Conservation (phyloP, 768 basidiomycete genomes). For the Russula lepida region DNA sequence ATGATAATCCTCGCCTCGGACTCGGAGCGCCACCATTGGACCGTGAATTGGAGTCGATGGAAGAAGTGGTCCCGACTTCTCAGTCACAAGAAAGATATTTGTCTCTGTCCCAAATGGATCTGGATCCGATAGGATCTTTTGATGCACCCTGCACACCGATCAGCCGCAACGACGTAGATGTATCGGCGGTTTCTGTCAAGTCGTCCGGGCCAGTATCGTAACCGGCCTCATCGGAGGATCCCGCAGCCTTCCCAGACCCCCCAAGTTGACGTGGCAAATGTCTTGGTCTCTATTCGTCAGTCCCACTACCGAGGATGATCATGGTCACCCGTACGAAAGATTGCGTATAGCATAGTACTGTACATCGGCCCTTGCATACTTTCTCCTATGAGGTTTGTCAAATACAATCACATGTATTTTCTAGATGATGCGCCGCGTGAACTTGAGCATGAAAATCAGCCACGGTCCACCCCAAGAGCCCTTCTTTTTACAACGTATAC, state of each 20-base stretch:
- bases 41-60: background rate
- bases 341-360: background rate
- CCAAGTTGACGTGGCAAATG: background rate
- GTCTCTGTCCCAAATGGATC: background rate
- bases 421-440: background rate
- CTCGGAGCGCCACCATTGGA: background rate
- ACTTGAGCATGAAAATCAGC: background rate
- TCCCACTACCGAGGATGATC: no score
- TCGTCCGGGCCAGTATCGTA: background rate
- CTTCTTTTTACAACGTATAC: no score
- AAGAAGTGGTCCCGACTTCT: constrained; percentile 3
- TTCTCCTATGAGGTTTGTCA: background rate
- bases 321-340: background rate
- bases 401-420: background rate
- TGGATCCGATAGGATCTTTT: background rate
- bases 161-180: background rate
- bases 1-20: background rate
- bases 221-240: background rate
- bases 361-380: background rate
- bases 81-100: constrained; percentile 8
- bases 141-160: background rate
- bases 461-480: background rate
- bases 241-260: background rate
- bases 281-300: background rate
- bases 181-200: background rate